Percentiles rank a stretch among this genome's conserved stretches.
phyloP scores from a whole-genome alignment of 1,284 basidiomycete species.

The Phellinidium pouzarii region DNA sequence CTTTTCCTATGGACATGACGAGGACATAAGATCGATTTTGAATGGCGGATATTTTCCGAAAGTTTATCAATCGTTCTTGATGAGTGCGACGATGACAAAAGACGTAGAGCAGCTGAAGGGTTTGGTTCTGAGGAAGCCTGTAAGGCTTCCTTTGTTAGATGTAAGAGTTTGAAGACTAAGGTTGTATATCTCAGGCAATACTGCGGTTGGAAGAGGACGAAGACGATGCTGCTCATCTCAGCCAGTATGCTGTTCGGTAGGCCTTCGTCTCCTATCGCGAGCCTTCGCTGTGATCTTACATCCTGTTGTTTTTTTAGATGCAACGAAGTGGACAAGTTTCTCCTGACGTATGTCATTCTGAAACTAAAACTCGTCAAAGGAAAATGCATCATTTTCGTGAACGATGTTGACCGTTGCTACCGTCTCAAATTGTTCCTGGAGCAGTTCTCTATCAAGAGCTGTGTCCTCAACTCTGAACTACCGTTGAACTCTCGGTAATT shows the following conservation, averaged over 20 bases:
- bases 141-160: conserved; percentile 32
- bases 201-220: conserved; percentile 81
- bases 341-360: conserved; percentile 90
- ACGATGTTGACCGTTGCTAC: conserved; percentile 92
- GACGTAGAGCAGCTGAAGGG: conserved; percentile 92
- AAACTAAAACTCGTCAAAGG: conserved; percentile 93
- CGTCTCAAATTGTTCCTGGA: conserved; percentile 95
- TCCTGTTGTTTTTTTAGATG: conserved; percentile 56
- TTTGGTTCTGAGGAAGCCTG: conserved; percentile 81
- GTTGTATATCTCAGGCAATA: conserved; percentile 49
- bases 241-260: conserved; percentile 79
- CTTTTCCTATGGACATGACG: conserved; percentile 94
- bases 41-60: conserved; percentile 74
- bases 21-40: conserved; percentile 84
- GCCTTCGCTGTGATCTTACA: neutral
- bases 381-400: conserved; percentile 96
- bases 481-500: conserved; percentile 83
- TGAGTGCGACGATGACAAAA: conserved; percentile 97
- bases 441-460: conserved; percentile 95
- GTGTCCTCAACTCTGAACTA: conserved; percentile 94
- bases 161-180: no score
- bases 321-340: conserved; percentile 93
- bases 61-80: conserved; percentile 90
- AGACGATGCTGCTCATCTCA: conserved; percentile 74
- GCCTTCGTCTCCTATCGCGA: conserved; percentile 17